phyloP scores from a whole-genome alignment of 495 filamentous ascomycete species.

The Pseudomonodictys pantanalensis region DNA sequence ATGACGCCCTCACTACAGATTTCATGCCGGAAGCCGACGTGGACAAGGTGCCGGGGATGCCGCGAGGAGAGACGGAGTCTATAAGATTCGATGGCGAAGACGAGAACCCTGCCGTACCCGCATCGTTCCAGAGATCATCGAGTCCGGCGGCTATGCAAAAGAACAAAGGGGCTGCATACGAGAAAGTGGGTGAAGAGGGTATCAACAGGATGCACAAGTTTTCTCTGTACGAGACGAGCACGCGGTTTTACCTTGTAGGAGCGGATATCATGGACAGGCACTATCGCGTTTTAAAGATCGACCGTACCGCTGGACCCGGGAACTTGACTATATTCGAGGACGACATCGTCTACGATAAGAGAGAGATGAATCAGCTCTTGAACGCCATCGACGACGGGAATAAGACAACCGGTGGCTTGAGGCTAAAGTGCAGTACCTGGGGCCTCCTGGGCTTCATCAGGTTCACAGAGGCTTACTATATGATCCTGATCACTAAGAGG shows the following conservation, averaged over 20 bases:
- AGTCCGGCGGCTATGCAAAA: conserved; percentile 54
- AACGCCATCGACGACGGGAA: conserved; percentile 97
- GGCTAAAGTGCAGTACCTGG: conserved; percentile 86
- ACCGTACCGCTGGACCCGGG: conserved; percentile 77
- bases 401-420: conserved; percentile 84
- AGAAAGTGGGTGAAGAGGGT: conserved; percentile 63
- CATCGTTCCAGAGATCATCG: conserved; percentile 60
- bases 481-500: conserved; percentile 93
- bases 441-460: conserved; percentile 91
- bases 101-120: conserved; percentile 61
- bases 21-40: conserved; percentile 24
- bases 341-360: conserved; percentile 87
- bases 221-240: conserved; percentile 89
- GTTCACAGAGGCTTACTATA: conserved; percentile 96
- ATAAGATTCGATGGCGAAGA: conserved; percentile 52
- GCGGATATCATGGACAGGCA: conserved; percentile 82
- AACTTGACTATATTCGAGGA: conserved; percentile 85
- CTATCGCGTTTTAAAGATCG: conserved; percentile 91
- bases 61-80: conserved; percentile 31
- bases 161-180: conserved; percentile 52
- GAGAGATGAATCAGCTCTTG: conserved; percentile 87
- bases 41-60: conserved; percentile 20
- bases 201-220: conserved; percentile 92
- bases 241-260: conserved; percentile 89
- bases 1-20: conserved; percentile 13